Conservation (phyloP, 75 land plant genomes). For the Pseudotsuga menziesii region DNA sequence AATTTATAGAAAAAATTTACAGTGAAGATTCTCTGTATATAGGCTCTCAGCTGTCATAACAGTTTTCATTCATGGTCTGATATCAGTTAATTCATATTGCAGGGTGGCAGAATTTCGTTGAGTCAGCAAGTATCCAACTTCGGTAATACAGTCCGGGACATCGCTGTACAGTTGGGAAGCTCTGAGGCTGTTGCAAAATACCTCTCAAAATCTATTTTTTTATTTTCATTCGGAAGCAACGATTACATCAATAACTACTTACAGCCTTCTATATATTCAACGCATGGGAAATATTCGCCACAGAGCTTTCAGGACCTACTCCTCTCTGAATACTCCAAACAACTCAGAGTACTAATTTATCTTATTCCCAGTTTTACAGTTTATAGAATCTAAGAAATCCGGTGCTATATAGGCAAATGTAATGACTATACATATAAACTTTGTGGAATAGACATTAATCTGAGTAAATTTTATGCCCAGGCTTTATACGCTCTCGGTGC, state of each 20-base stretch:
- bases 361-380: no score
- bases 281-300: constrained; percentile 40
- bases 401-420: no score
- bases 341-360: constrained; percentile 35
- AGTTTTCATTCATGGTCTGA: no score
- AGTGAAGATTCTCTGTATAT: no score
- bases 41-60: no score
- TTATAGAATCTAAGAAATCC: no score
- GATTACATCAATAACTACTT: constrained; percentile 93
- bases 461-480: no score
- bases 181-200: constrained; percentile 18
- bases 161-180: constrained; percentile 16
- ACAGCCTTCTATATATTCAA: constrained; percentile 40
- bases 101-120: constrained; percentile 33
- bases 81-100: background rate
- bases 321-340: constrained; percentile 37
- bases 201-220: constrained; percentile 45
- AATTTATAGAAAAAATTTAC: no score
- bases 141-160: constrained; percentile 36
- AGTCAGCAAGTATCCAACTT: constrained; percentile 48
- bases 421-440: no score
- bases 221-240: constrained; percentile 66
- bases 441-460: no score
- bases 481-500: background rate
- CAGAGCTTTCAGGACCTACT: constrained; percentile 47